Base-by-base conservation (phyloP, 345 rosid species). In the Citrus medica region DNA sequence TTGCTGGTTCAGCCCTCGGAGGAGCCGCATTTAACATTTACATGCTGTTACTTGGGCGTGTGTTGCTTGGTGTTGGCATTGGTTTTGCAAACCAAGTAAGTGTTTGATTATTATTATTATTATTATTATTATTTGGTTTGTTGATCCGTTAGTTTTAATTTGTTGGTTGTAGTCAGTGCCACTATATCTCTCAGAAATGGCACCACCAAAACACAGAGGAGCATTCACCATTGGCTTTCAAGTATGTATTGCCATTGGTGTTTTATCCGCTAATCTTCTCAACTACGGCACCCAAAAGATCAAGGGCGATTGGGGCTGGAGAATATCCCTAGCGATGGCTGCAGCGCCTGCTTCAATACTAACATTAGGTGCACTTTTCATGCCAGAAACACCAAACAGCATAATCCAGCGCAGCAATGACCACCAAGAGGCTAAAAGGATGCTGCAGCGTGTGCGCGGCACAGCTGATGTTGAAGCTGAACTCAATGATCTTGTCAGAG, bases 151-250 rank as follows among this genome's bases (percentile, higher is more conserved):
- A 5, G 53, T 5, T 62, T 63, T 25, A 22, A 33, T 55, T 77
- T 13, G n/a, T 4, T 22, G 51, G 48, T 7, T 78, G 76, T 83
- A 89, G 97, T 76, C 98, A n/a, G 95, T 92, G 22, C 97, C 98
- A 5, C 56, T 92, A 5, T 91, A 94, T 38, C 90, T 92, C 58
- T 92, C 94, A 0, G 93, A 94, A 80, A 92, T 94, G 97, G 98
- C 97, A 6, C 94, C 95, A 2, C 86, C 94, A 3, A 86, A 76
- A 81, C 77, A 83, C 81, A 88, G 97, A 86, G 98, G 97, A 86
- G 92, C 93, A 53, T 76, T 94, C 83, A 92, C 82, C 85, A 89
- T 81, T 62, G 95, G 95, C n/a, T 92, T 94, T 78, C 93, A 94
- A 64, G 80, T 86, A 9, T 82, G 94, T 27, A 37, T 92, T 9